A percentile compares a stretch with the other conserved stretches of the same genome.
Conservation (phyloP, 169 alveolate genomes). For the Plasmodium vivax region DNA sequence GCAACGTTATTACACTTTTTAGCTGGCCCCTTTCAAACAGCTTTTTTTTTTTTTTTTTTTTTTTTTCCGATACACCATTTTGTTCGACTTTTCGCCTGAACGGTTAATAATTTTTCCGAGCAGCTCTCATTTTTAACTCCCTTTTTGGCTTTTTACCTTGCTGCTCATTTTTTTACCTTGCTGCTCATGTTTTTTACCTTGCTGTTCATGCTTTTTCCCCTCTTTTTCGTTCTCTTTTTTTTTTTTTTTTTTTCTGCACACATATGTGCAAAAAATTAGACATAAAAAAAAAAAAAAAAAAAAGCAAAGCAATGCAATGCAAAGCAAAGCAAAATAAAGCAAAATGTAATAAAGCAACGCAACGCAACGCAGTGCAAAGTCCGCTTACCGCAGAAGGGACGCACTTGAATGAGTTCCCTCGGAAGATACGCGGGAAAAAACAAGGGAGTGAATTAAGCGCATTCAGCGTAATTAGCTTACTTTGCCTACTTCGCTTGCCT, state of each 20-base stretch:
- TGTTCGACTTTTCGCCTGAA: background rate
- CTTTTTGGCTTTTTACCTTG: slow-evolving; percentile 4
- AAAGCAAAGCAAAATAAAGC: no score
- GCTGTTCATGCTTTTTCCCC: background rate
- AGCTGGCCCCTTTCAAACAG: background rate
- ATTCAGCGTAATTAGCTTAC: background rate
- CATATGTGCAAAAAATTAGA: slow-evolving; percentile 55
- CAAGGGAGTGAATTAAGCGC: background rate
- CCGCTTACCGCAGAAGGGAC: background rate
- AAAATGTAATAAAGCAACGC: no score
- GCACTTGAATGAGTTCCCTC: background rate
- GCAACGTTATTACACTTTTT: background rate
- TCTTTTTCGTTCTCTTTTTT: background rate
- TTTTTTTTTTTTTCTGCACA: slow-evolving; percentile 51
- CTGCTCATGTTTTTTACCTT: background rate
- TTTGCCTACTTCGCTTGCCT: background rate
- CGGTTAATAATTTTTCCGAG: background rate
- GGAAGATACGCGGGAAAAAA: background rate
- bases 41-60: background rate
- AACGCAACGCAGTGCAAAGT: background rate
- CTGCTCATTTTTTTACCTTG: no score
- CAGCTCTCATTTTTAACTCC: slow-evolving; percentile 9
- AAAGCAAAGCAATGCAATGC: background rate
- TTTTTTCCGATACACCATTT: background rate
- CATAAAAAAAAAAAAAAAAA: slow-evolving; percentile 38